Percentiles rank a stretch among this genome's conserved stretches.
Conservation (phyloP, 768 basidiomycete species). For the Holtermanniella nyarrowii region DNA sequence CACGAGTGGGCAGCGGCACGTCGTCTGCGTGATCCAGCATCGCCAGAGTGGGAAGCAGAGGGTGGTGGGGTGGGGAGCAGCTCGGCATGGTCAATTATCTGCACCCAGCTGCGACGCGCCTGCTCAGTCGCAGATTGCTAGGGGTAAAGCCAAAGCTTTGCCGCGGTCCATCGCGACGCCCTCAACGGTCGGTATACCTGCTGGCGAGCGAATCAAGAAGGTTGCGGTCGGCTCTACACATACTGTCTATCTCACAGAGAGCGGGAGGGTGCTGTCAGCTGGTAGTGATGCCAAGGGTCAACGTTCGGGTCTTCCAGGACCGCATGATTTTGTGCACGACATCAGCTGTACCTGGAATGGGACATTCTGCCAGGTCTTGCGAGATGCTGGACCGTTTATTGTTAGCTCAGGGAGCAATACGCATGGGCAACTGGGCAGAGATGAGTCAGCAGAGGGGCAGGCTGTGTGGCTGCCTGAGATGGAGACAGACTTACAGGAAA, state of each 20-base stretch:
- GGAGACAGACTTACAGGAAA: slow-evolving; percentile 1
- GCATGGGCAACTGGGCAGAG: slow-evolving; percentile 27
- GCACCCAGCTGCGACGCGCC: background rate
- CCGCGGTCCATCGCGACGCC: slow-evolving; percentile 18
- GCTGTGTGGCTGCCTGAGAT: no score
- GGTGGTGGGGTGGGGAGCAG: slow-evolving; percentile 70
- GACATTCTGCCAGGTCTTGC: slow-evolving; percentile 43
- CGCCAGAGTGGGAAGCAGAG: slow-evolving; percentile 19
- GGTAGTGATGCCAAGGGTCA: slow-evolving; percentile 69
- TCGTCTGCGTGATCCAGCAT: slow-evolving; percentile 44
- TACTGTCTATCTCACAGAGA: slow-evolving; percentile 44
- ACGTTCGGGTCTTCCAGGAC: slow-evolving; percentile 42
- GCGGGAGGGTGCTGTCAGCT: slow-evolving; percentile 48
- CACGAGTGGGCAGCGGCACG: slow-evolving; percentile 62
- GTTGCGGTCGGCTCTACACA: slow-evolving; percentile 51
- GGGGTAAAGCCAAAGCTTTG: slow-evolving; percentile 9
- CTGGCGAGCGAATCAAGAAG: slow-evolving; percentile 38
- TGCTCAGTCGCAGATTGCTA: slow-evolving; percentile 3
- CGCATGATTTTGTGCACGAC: slow-evolving; percentile 12
- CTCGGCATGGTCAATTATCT: slow-evolving; percentile 73
- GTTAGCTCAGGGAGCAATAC: slow-evolving; percentile 22
- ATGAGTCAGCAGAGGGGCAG: background rate
- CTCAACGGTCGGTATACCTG: slow-evolving; percentile 44
- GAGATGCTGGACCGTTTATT: background rate
- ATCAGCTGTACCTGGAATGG: slow-evolving; percentile 72